Percentiles rank a stretch among this genome's conserved stretches.
phyloP scores from a whole-genome alignment of 192 early-diverging fungal genomes.

The Coemansia sp. region DNA sequence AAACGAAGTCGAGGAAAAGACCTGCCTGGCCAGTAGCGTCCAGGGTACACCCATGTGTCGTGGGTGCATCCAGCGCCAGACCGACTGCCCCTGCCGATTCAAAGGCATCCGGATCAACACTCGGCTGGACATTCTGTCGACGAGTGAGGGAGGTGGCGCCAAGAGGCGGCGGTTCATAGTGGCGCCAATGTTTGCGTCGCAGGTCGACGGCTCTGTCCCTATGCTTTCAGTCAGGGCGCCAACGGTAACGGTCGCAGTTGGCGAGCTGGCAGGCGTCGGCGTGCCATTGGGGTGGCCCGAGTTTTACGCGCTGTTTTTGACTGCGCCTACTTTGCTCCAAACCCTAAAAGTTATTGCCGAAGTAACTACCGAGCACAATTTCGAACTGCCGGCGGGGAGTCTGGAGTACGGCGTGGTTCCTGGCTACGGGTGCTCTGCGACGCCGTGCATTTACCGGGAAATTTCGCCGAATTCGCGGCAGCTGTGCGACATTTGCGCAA shows the following conservation, averaged over 20 bases:
- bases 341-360: background rate
- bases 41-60: conserved; percentile 13
- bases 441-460: conserved; percentile 12
- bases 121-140: background rate
- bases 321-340: conserved; percentile 1
- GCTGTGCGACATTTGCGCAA: conserved; percentile 53
- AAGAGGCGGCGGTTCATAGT: background rate
- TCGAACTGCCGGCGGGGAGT: background rate
- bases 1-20: background rate
- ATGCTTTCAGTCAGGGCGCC: background rate
- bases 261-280: background rate
- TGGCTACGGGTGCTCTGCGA: conserved; percentile 21
- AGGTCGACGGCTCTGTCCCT: background rate
- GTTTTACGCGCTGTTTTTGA: conserved; percentile 13
- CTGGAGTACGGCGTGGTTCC: conserved; percentile 17
- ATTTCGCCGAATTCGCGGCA: conserved; percentile 27
- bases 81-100: conserved; percentile 20
- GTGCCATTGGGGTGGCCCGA: background rate
- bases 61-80: conserved; percentile 11
- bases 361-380: background rate
- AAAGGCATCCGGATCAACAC: conserved; percentile 3
- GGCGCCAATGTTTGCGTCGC: conserved; percentile 7
- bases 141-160: background rate
- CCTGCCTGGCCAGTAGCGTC: background rate
- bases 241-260: background rate